Percentiles rank a stretch among this genome's conserved stretches.
phyloP scores from a whole-genome alignment of 1,139 yeast genomes.

The Magnusiomyces suaveolens region DNA sequence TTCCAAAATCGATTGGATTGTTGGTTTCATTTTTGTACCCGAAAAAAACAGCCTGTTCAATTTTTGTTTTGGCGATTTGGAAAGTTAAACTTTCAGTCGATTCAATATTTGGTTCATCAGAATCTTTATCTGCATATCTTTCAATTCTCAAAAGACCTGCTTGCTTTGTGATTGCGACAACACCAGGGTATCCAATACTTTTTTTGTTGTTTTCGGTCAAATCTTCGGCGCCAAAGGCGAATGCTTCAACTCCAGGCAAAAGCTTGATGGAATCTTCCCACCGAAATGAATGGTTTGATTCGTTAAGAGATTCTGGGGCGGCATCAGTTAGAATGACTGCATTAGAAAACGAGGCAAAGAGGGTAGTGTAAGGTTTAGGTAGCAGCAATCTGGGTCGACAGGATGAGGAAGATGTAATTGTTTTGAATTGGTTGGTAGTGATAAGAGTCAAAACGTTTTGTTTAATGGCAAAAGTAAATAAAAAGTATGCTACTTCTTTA shows the following conservation, averaged over 20 bases:
- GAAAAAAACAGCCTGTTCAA: slow-evolving; percentile 73
- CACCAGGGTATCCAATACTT: slow-evolving; percentile 32
- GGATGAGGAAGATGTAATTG: slow-evolving; percentile 32
- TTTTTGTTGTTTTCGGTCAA: slow-evolving; percentile 18
- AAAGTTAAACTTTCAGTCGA: slow-evolving; percentile 21
- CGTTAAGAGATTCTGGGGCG: slow-evolving; percentile 31
- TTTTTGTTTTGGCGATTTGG: slow-evolving; percentile 51
- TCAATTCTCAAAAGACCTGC: slow-evolving; percentile 61
- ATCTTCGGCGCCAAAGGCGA: slow-evolving; percentile 55
- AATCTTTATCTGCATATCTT: slow-evolving; percentile 32
- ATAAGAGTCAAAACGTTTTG: slow-evolving; percentile 45
- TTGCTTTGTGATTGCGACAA: slow-evolving; percentile 47
- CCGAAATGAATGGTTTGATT: slow-evolving; percentile 38
- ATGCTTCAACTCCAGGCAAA: slow-evolving; percentile 42
- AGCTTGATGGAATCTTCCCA: slow-evolving; percentile 74
- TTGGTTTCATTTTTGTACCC: slow-evolving; percentile 32
- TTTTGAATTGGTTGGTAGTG: slow-evolving; percentile 51
- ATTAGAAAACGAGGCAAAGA: slow-evolving; percentile 52
- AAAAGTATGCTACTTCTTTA: slow-evolving; percentile 33
- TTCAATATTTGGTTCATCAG: slow-evolving; percentile 11
- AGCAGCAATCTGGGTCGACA: slow-evolving; percentile 45
- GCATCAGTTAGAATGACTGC: slow-evolving; percentile 61
- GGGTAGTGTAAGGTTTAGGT: slow-evolving; percentile 54
- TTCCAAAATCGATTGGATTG: slow-evolving; percentile 51
- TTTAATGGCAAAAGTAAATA: slow-evolving; percentile 50